Base-by-base conservation (phyloP, 495 filamentous ascomycete genomes). In the Penicillium coffeae region DNA sequence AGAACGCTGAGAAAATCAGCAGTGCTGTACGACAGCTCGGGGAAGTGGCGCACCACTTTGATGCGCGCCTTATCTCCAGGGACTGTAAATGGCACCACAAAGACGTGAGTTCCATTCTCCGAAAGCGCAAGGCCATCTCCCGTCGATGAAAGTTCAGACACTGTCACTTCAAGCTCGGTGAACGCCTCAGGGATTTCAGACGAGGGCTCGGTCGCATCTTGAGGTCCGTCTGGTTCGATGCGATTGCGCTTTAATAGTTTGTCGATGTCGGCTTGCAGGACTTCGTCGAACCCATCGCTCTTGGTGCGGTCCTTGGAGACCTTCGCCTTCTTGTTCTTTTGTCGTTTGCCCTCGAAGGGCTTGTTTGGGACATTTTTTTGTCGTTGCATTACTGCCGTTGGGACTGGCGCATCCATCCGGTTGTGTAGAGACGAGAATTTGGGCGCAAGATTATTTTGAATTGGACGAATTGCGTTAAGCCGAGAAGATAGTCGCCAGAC, bases 81-180 rank as follows among this genome's bases (percentile, higher is more conserved):
- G 2, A 90, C 76, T 12, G 84, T 78, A 61, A 96, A 97, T 0
- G 93, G 91, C 8, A 97, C 88, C 27, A 94, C 86, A 56, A 87
- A 96, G 54, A 95, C 83, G 62, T 85, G 87, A 36, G 83, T 70
- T 2, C 76, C 79, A 37, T 81, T 79, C 20, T 81, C 70, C 20
- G 79, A 74, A 20, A 83, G 51, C 3, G 87, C 92, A 21, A 97
- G 72, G 1, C 87, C 92, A 59, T 96, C 92, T 5, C 92, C 93
- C 2, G 85, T 93, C n/a, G 90, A 96, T 0, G 90, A 89, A 18
- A 96, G 70, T 47, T 86, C 75, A 5, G 80, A 58, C 41, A 97
- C 78, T 3, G 81, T 79, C 33, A 96, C 79, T 43, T 94, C 86
- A 38, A 96, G 81, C 56, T 92, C 88, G 2, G 81, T 77, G 46